phyloP scores from a whole-genome alignment of 768 basidiomycete genomes.

The Termitomyces sp. region DNA sequence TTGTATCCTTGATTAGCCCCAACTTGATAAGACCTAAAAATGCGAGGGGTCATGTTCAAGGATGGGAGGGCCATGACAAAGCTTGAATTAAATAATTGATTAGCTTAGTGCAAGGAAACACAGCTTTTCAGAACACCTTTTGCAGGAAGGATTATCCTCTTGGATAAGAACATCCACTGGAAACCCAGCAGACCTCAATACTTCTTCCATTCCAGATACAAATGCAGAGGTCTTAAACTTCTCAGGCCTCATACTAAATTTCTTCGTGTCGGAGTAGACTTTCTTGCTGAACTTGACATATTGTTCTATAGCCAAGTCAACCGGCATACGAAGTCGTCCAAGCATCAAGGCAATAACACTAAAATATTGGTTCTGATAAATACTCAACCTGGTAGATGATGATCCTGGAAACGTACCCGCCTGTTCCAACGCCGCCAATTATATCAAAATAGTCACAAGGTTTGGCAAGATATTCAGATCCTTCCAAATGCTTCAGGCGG shows the following conservation, averaged over 20 bases:
- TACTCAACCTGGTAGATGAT: no score
- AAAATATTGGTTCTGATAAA: no score
- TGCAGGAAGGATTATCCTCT: not conserved
- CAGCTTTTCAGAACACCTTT: not conserved
- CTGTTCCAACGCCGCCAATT: not conserved
- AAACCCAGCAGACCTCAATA: not conserved
- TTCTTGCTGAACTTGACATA: not conserved
- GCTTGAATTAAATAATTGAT: not conserved
- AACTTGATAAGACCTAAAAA: not conserved
- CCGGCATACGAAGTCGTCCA: constrained; percentile 1
- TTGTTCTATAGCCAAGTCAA: not conserved
- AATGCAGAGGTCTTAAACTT: not conserved
- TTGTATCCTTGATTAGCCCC: not conserved
- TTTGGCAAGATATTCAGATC: not conserved
- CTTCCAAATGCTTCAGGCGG: not conserved
- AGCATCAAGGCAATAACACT: constrained; percentile 3
- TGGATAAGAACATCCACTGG: not conserved
- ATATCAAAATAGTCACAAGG: not conserved
- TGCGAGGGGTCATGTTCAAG: not conserved
- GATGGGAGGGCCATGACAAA: not conserved
- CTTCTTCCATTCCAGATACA: not conserved
- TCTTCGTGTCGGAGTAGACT: not conserved
- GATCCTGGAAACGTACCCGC: not conserved
- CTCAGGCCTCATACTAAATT: not conserved
- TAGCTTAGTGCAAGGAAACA: no score